Evolutionary conservation across 768 basidiomycete species (phyloP).

Genomic region (Tylopilus felleus): DNA sequence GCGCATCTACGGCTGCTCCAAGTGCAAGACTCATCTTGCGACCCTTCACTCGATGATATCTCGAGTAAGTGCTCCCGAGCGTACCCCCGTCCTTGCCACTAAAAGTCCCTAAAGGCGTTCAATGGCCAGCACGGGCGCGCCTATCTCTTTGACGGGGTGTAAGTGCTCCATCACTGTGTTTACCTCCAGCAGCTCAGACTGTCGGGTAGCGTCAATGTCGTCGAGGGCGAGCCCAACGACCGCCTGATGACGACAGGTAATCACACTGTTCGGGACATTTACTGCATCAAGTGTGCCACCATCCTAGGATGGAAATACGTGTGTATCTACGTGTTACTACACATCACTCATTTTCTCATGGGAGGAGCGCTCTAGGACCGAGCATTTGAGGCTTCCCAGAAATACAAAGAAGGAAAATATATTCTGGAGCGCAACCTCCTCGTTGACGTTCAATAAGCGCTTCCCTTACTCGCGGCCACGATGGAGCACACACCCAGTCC

Average conservation of each 20-base stretch:
- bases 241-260: slow-evolving; percentile 96
- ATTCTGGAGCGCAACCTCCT: slow-evolving; percentile 94
- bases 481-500: slow-evolving; percentile 2
- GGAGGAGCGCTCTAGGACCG: slow-evolving; percentile 61
- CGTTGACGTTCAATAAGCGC: slow-evolving; percentile 71
- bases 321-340: slow-evolving; percentile 9
- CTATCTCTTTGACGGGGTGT: slow-evolving; percentile 94
- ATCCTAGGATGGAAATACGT: slow-evolving; percentile 99
- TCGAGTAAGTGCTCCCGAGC: slow-evolving; percentile 49
- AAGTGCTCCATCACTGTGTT: slow-evolving; percentile 35
- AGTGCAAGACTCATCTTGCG: slow-evolving; percentile 87
- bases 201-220: slow-evolving; percentile 75
- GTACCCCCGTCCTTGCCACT: slow-evolving; percentile 8
- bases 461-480: slow-evolving; percentile 6
- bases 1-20: slow-evolving; percentile 84
- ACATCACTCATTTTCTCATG: not conserved
- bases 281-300: slow-evolving; percentile 84
- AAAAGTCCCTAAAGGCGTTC: slow-evolving; percentile 65
- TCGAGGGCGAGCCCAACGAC: slow-evolving; percentile 86
- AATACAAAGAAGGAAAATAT: slow-evolving; percentile 98
- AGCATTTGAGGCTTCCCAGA: slow-evolving; percentile 86
- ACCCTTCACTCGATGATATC: slow-evolving; percentile 90
- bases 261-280: slow-evolving; percentile 95
- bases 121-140: slow-evolving; percentile 96
- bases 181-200: slow-evolving; percentile 7